Evolutionary conservation across 345 rosid genomes (phyloP).

Genomic region (Citrus reticulata): DNA sequence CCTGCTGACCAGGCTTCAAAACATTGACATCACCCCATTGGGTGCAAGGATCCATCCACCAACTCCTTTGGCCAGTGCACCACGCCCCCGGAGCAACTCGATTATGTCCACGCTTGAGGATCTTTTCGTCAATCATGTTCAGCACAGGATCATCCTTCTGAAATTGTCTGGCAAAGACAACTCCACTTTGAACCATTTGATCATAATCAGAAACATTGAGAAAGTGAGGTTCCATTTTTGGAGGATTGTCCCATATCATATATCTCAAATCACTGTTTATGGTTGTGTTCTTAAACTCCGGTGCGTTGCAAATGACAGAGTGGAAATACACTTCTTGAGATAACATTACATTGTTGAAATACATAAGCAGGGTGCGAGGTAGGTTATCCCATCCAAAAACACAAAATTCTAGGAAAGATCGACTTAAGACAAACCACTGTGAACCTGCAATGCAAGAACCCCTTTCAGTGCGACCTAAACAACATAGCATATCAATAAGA

Average conservation of each 20-base stretch:
- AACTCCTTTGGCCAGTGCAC: constrained; percentile 70
- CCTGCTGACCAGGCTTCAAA: constrained; percentile 76
- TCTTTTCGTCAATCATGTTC: constrained; percentile 64
- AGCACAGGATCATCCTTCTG: constrained; percentile 63
- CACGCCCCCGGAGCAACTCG: constrained; percentile 80
- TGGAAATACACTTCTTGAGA: constrained; percentile 94
- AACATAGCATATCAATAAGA: constrained; percentile 1
- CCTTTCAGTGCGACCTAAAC: constrained; percentile 14
- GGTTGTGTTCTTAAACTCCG: constrained; percentile 76
- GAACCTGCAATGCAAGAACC: constrained; percentile 61
- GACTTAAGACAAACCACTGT: constrained; percentile 78
- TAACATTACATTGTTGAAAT: constrained; percentile 77
- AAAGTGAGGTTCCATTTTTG: constrained; percentile 89
- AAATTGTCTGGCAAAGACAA: constrained; percentile 87
- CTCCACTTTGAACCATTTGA: constrained; percentile 78
- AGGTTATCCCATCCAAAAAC: constrained; percentile 95
- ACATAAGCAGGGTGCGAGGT: constrained; percentile 89
- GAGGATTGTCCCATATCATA: constrained; percentile 98
- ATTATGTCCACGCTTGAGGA: constrained; percentile 61
- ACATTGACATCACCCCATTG: constrained; percentile 89
- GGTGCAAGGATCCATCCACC: constrained; percentile 93
- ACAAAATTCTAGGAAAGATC: constrained; percentile 84
- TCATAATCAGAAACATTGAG: constrained; percentile 60
- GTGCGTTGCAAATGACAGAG: constrained; percentile 86
- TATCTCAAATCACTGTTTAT: constrained; percentile 80